phyloP scores from a whole-genome alignment of 805 yeast genomes.

The Saccharomycopsis selenospora region DNA sequence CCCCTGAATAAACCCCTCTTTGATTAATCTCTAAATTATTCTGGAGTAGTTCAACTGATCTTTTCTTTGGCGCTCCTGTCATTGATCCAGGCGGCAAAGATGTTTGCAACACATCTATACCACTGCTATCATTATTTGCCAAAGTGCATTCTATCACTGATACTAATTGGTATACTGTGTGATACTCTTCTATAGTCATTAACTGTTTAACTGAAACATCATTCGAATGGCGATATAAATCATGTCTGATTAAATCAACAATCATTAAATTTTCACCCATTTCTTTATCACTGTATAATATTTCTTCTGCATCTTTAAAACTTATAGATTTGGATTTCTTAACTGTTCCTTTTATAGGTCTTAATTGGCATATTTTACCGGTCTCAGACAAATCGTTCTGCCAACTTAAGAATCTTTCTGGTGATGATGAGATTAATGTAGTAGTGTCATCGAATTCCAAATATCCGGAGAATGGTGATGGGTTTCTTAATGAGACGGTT shows the following conservation, averaged over 20 bases:
- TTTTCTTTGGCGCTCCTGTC: slow-evolving; percentile 98
- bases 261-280: slow-evolving; percentile 96
- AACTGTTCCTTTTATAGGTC: slow-evolving; percentile 97
- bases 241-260: slow-evolving; percentile 92
- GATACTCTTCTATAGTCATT: slow-evolving; percentile 89
- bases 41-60: slow-evolving; percentile 80
- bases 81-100: slow-evolving; percentile 97
- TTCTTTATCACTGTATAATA: slow-evolving; percentile 81
- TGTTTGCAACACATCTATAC: slow-evolving; percentile 35
- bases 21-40: slow-evolving; percentile 32
- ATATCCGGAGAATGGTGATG: slow-evolving; percentile 88
- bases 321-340: slow-evolving; percentile 51
- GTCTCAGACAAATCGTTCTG: slow-evolving; percentile 25
- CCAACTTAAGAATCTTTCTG: slow-evolving; percentile 91
- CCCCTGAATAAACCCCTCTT: slow-evolving; percentile 90
- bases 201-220: slow-evolving; percentile 66
- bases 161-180: slow-evolving; percentile 85
- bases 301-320: slow-evolving; percentile 49
- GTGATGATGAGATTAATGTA: slow-evolving; percentile 76
- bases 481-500: slow-evolving; percentile 62
- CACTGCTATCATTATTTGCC: slow-evolving; percentile 14
- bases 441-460: slow-evolving; percentile 57
- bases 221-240: slow-evolving; percentile 48
- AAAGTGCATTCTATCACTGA: slow-evolving; percentile 74
- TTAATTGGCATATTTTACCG: slow-evolving; percentile 50